These are phyloP conservation scores for Claviceps africana DNA, from an alignment of 2,329 filamentous ascomycete species.

Conservation along the genomic window DNA sequence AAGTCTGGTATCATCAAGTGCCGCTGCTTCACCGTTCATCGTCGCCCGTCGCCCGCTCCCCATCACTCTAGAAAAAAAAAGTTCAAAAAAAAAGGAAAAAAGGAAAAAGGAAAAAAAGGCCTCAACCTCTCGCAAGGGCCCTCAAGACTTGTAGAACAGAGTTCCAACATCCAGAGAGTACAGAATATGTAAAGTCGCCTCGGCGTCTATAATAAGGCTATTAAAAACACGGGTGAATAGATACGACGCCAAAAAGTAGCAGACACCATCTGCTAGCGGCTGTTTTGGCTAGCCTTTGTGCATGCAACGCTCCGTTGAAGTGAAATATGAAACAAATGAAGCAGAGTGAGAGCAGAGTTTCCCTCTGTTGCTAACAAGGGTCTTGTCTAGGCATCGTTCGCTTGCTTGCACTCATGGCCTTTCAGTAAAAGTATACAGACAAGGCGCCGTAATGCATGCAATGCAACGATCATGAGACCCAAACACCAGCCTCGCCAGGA, in stretches of 20 bases:
- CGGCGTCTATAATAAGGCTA: constrained; percentile 1
- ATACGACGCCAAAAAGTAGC: neutral
- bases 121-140: neutral
- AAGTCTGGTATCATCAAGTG: too few species aligned
- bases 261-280: neutral
- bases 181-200: neutral
- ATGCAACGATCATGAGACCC: neutral
- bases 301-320: neutral
- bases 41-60: too few species aligned
- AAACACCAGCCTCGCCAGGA: neutral
- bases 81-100: too few species aligned
- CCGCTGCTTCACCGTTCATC: too few species aligned
- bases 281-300: neutral
- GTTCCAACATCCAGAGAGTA: neutral
- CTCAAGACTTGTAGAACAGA: neutral
- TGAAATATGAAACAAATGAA: neutral
- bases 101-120: neutral
- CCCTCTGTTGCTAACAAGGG: neutral
- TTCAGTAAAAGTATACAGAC: neutral
- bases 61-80: too few species aligned
- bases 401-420: neutral
- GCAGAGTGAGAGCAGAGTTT: neutral
- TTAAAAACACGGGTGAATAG: neutral
- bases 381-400: neutral
- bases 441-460: neutral